Evolutionary conservation across 2,329 filamentous ascomycete genomes (phyloP).

Genomic region (Fusarium phyllophilum): DNA sequence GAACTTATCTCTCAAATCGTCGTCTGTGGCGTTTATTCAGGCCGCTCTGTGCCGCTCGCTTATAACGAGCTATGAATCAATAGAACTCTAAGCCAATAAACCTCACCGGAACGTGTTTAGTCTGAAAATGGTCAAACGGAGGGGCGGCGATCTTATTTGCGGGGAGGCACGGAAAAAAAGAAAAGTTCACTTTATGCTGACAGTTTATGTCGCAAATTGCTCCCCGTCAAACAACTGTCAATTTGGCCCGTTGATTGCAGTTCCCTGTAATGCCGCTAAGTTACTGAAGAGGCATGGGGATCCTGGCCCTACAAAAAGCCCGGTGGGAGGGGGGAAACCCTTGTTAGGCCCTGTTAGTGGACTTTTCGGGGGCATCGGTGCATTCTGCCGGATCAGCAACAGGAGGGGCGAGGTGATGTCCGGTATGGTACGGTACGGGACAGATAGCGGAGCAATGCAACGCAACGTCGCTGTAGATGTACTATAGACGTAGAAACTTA

Average conservation of each 20-base stretch:
- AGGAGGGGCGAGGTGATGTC: background rate
- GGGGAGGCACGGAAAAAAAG: background rate
- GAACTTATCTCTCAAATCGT: background rate
- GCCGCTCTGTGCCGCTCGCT: background rate
- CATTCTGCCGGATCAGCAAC: constrained; percentile 22
- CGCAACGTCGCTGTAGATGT: background rate
- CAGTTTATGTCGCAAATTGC: background rate
- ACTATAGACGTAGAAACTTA: background rate
- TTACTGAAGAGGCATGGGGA: background rate
- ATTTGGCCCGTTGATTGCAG: background rate
- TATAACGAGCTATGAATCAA: background rate
- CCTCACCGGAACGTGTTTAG: background rate
- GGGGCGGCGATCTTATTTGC: background rate
- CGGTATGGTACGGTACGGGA: background rate
- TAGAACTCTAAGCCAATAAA: background rate
- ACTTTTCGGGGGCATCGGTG: background rate
- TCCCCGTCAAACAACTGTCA: background rate
- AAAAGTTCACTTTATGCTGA: background rate
- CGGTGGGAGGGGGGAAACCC: background rate
- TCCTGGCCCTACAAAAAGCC: background rate
- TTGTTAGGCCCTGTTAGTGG: background rate
- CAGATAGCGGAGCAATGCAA: background rate
- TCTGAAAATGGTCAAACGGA: background rate
- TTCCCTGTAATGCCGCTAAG: background rate
- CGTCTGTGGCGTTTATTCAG: background rate